phyloP scores from a whole-genome alignment of 208 protist genomes.

The Crithidia expoeki region DNA sequence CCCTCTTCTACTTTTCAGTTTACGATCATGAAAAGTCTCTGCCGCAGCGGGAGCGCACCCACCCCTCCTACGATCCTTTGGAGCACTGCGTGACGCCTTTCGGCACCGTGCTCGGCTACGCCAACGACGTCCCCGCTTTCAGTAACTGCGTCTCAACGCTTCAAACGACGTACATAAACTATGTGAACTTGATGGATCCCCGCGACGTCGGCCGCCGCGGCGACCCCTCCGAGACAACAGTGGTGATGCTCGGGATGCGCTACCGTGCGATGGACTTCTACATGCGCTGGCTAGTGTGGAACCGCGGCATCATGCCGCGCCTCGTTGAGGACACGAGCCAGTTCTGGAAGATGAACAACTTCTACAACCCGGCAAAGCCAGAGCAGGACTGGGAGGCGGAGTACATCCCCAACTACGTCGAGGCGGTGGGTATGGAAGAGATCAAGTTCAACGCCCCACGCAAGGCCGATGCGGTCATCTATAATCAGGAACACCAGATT shows the following conservation, averaged over 20 bases:
- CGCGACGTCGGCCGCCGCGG: slow-evolving; percentile 40
- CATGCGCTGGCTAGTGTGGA: slow-evolving; percentile 52
- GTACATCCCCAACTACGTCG: slow-evolving; percentile 48
- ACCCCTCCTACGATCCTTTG: slow-evolving; percentile 39
- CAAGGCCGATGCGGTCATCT: slow-evolving; percentile 52
- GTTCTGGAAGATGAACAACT: slow-evolving; percentile 44
- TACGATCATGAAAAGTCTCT: slow-evolving; percentile 21
- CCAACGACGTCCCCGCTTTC: slow-evolving; percentile 52
- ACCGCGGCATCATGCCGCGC: slow-evolving; percentile 40
- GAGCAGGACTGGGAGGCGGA: slow-evolving; percentile 42
- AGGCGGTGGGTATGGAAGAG: slow-evolving; percentile 39
- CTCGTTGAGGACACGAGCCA: slow-evolving; percentile 27
- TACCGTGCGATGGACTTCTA: slow-evolving; percentile 54
- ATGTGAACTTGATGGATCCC: slow-evolving; percentile 44
- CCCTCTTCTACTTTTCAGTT: slow-evolving; percentile 29
- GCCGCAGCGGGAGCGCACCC: background rate
- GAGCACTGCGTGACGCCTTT: slow-evolving; percentile 52
- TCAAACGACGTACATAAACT: slow-evolving; percentile 32
- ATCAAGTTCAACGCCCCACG: slow-evolving; percentile 50
- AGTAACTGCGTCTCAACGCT: slow-evolving; percentile 68
- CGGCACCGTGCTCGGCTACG: slow-evolving; percentile 57
- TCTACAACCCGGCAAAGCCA: slow-evolving; percentile 44
- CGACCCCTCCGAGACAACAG: slow-evolving; percentile 35
- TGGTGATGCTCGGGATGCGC: slow-evolving; percentile 44
- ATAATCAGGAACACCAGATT: slow-evolving; percentile 6